Conservation (phyloP, 805 yeast genomes). For the Ogataea allantospora region DNA sequence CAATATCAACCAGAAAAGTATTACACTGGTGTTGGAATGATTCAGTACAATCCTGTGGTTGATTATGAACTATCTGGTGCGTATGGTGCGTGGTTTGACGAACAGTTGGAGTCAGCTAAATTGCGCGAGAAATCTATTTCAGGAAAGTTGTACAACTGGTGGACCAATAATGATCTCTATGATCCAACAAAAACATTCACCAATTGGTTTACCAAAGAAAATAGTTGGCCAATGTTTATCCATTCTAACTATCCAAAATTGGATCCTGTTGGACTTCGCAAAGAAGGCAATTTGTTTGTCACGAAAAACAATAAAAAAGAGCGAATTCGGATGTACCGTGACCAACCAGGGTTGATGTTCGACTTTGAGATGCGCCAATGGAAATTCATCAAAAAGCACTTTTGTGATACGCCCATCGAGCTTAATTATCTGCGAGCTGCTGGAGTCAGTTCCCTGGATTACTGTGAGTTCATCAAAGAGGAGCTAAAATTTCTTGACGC, state of each 20-base stretch:
- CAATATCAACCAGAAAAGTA: constrained; percentile 22
- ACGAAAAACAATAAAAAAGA: constrained; percentile 13
- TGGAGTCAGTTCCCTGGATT: constrained; percentile 35
- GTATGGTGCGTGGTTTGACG: constrained; percentile 21
- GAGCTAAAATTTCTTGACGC: constrained; percentile 45
- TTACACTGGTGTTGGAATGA: constrained; percentile 56
- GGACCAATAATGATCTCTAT: constrained; percentile 14
- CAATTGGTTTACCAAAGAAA: constrained; percentile 25
- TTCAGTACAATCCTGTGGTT: constrained; percentile 50
- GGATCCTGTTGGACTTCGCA: constrained; percentile 41
- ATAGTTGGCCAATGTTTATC: constrained; percentile 39
- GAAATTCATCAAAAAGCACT: constrained; percentile 45
- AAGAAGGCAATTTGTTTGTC: constrained; percentile 35
- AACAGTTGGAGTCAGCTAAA: constrained; percentile 4
- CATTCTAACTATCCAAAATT: constrained; percentile 57
- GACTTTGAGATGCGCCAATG: constrained; percentile 64
- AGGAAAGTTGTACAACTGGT: constrained; percentile 16
- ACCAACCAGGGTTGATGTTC: constrained; percentile 34
- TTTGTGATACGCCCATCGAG: constrained; percentile 28
- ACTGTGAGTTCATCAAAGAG: constrained; percentile 49
- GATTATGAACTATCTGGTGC: constrained; percentile 33
- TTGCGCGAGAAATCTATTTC: constrained; percentile 6
- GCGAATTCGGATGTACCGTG: constrained; percentile 31
- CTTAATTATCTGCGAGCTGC: constrained; percentile 25
- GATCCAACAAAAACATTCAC: constrained; percentile 18